Conservation (phyloP, 306 rosid species). For the Rosa lucieae region DNA sequence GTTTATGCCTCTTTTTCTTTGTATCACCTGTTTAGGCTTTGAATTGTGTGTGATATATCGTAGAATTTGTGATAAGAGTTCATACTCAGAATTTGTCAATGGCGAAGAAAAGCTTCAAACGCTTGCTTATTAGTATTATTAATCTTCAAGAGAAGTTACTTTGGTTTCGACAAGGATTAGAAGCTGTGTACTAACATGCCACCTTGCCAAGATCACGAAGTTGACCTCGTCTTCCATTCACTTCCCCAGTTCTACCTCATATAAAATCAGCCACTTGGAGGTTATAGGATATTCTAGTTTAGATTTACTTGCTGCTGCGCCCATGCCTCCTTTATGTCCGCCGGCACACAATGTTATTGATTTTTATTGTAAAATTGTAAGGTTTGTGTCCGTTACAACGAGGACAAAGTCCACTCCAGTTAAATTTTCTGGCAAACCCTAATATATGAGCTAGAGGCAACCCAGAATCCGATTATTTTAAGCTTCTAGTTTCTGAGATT, state of each 20-base stretch:
- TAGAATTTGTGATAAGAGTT: too few species aligned
- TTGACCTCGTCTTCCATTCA: neutral
- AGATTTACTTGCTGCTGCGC: neutral
- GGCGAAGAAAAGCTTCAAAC: too few species aligned
- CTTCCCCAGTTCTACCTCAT: too few species aligned
- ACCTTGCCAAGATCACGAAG: neutral
- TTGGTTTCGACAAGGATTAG: too few species aligned
- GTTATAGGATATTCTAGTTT: neutral
- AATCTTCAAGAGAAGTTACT: too few species aligned
- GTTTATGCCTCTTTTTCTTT: too few species aligned
- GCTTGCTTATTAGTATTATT: too few species aligned
- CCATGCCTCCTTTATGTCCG: neutral
- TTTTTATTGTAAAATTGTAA: neutral
- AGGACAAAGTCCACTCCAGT: neutral
- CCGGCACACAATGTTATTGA: neutral
- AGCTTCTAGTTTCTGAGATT: neutral
- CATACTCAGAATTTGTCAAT: too few species aligned
- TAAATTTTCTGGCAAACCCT: neutral
- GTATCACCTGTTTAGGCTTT: too few species aligned
- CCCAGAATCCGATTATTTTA: neutral
- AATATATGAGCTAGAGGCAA: too few species aligned
- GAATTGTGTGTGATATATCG: too few species aligned
- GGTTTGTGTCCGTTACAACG: neutral
- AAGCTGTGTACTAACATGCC: too few species aligned
- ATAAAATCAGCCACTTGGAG: neutral